A percentile compares a stretch with the other conserved stretches of the same genome.
Evolutionary conservation across 306 rosid genomes (phyloP).

Genomic region (Ziziphus jujuba): DNA sequence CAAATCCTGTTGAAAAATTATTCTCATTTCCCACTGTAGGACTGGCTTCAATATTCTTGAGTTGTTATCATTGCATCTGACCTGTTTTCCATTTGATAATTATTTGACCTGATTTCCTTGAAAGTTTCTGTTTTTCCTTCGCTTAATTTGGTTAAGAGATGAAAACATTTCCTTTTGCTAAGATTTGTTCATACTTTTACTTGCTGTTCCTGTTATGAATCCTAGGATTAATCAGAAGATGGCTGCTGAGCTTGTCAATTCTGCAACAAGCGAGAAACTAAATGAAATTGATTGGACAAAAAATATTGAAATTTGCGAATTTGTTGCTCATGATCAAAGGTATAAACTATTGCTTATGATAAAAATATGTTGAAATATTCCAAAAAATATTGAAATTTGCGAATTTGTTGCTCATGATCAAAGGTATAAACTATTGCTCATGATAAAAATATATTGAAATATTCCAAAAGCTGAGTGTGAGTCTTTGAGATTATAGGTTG

Average conservation of each 20-base stretch:
- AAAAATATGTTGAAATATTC: not conserved
- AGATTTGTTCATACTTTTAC: not conserved
- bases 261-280: slow-evolving; percentile 82
- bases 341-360: slow-evolving; percentile 23
- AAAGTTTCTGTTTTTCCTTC: not conserved
- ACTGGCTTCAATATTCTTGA: not conserved
- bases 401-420: slow-evolving; percentile 83
- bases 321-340: slow-evolving; percentile 87
- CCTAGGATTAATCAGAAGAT: slow-evolving; percentile 36
- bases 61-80: slow-evolving; percentile 31
- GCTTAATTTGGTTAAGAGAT: not conserved
- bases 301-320: slow-evolving; percentile 85
- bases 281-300: slow-evolving; percentile 82
- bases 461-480: no score
- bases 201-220: slow-evolving; percentile 20
- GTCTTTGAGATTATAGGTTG: no score
- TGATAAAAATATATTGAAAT: not conserved
- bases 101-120: not conserved
- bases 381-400: slow-evolving; percentile 56
- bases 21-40: no score
- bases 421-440: slow-evolving; percentile 46
- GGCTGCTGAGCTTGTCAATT: slow-evolving; percentile 88
- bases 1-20: no score
- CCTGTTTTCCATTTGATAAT: not conserved
- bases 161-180: not conserved